These are phyloP conservation scores for Trypanosoma brucei DNA, from an alignment of 208 protist species.

Conservation along the genomic window DNA sequence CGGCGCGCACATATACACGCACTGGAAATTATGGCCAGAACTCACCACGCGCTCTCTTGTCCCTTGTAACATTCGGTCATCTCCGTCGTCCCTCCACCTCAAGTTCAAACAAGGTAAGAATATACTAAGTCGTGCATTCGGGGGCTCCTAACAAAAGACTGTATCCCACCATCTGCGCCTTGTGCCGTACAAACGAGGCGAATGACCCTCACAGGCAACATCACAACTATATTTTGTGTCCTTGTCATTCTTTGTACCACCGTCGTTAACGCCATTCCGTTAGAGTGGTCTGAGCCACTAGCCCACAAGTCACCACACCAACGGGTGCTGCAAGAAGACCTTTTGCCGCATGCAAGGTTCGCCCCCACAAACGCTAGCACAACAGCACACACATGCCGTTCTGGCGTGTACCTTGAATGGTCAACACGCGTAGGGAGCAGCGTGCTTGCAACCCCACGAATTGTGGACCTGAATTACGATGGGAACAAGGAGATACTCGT, in stretches of 20 bases:
- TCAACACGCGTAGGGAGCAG: slow-evolving; percentile 72
- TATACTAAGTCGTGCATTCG: too few relatives aligned
- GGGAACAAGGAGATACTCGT: slow-evolving; percentile 82
- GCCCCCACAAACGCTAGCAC: not conserved
- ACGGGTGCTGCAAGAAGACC: slow-evolving; percentile 7
- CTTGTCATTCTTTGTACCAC: slow-evolving; percentile 3
- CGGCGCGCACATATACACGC: too few relatives aligned
- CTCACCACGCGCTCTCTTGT: too few relatives aligned
- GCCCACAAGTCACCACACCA: not conserved
- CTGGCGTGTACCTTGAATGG: slow-evolving; percentile 66
- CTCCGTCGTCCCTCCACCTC: too few relatives aligned
- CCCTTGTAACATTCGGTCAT: too few relatives aligned
- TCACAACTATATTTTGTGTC: not conserved
- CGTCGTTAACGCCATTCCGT: not conserved
- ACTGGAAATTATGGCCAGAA: too few relatives aligned
- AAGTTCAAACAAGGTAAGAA: too few relatives aligned
- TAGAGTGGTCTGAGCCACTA: slow-evolving; percentile 13
- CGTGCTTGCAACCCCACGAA: slow-evolving; percentile 69
- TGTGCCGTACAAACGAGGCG: not conserved
- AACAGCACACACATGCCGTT: slow-evolving; percentile 31
- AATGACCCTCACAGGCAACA: not conserved
- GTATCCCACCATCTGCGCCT: not conserved
- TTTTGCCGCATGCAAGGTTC: slow-evolving; percentile 1
- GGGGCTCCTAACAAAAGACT: too few relatives aligned
- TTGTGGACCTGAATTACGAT: slow-evolving; percentile 75